Evolutionary conservation across 306 rosid genomes (phyloP).

Genomic region (Cucurbita pepo): DNA sequence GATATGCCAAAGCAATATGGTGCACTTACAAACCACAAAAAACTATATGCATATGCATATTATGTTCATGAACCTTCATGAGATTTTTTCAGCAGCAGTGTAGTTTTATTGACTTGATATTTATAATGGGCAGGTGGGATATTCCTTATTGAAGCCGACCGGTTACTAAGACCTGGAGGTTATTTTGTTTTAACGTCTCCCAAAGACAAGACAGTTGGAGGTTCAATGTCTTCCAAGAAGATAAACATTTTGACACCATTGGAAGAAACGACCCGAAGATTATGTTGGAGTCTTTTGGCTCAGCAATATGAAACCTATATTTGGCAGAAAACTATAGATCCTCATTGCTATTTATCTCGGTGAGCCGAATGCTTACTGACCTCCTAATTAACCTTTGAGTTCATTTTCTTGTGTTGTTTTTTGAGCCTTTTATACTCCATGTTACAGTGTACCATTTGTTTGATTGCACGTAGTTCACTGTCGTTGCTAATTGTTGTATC

Average conservation of each 20-base stretch:
- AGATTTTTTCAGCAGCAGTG: neutral
- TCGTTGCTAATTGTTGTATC: neutral
- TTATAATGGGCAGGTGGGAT: constrained; percentile 44
- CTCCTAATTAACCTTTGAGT: neutral
- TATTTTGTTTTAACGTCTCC: constrained; percentile 89
- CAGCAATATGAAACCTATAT: constrained; percentile 84
- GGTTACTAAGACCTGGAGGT: constrained; percentile 97
- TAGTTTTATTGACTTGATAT: neutral
- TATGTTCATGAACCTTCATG: neutral
- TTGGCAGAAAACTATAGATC: constrained; percentile 81
- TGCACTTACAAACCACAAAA: neutral
- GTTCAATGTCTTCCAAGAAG: constrained; percentile 43
- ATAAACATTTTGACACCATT: constrained; percentile 36
- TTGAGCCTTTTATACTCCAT: constrained; percentile 9
- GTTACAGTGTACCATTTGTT: constrained; percentile 16
- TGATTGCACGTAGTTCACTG: neutral
- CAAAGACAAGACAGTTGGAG: constrained; percentile 39
- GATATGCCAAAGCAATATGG: neutral
- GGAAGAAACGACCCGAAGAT: constrained; percentile 50
- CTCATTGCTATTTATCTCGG: constrained; percentile 68
- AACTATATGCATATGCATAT: neutral
- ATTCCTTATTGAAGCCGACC: constrained; percentile 77
- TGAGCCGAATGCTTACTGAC: constrained; percentile 15
- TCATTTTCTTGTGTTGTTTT: constrained; percentile 3
- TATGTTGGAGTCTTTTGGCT: constrained; percentile 87